Evolutionary conservation across 2,329 filamentous ascomycete genomes (phyloP).

Genomic region (Sporothrix luriei): DNA sequence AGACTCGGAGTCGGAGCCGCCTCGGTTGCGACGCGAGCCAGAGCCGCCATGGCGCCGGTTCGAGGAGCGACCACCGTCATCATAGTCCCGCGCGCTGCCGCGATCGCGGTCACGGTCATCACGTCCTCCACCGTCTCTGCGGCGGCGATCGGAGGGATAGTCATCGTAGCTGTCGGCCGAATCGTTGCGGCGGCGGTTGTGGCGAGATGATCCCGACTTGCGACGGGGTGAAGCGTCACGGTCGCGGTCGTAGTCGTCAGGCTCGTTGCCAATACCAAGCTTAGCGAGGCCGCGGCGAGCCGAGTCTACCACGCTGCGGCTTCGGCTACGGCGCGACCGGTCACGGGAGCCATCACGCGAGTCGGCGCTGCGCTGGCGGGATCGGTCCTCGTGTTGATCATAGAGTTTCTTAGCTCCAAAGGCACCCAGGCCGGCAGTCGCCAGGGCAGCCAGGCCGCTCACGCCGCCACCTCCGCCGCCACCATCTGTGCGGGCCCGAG

Average conservation of each 20-base stretch:
- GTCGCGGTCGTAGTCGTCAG: conserved; percentile 44
- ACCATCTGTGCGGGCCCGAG: conserved; percentile 53
- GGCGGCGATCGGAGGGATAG: conserved; percentile 41
- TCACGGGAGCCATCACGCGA: conserved; percentile 54
- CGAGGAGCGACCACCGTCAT: conserved; percentile 51
- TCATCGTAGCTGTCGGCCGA: conserved; percentile 51
- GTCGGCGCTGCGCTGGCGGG: conserved; percentile 56
- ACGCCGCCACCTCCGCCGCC: conserved; percentile 49
- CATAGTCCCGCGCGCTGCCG: conserved; percentile 46
- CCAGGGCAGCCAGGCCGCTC: conserved; percentile 62
- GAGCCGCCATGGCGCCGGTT: conserved; percentile 45
- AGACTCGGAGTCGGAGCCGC: conserved; percentile 54
- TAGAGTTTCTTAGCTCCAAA: conserved; percentile 63
- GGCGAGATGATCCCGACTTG: conserved; percentile 36
- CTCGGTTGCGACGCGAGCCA: conserved; percentile 42
- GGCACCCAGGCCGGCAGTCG: conserved; percentile 63
- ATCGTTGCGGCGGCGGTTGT: conserved; percentile 38
- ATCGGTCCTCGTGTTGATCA: conserved; percentile 53
- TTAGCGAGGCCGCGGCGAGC: conserved; percentile 64
- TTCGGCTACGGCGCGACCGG: conserved; percentile 54
- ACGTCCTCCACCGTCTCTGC: conserved; percentile 41
- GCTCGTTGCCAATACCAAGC: conserved; percentile 59
- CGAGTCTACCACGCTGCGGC: conserved; percentile 66
- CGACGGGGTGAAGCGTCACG: conserved; percentile 43
- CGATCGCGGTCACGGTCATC: conserved; percentile 40